These are phyloP conservation scores for Extremus antarcticus DNA, from an alignment of 495 filamentous ascomycete species.

Conservation along the genomic window DNA sequence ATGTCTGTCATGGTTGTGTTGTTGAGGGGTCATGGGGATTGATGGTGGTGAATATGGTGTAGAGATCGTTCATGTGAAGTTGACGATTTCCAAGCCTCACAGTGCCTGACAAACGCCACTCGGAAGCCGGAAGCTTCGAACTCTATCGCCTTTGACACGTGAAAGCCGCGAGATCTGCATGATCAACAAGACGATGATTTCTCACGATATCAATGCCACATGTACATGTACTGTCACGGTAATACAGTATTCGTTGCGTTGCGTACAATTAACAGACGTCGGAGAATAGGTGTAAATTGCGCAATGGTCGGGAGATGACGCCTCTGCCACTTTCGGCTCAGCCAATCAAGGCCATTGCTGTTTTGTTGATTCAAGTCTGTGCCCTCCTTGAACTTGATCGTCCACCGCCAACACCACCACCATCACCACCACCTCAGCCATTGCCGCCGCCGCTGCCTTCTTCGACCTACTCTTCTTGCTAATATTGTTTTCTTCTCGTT, in stretches of 20 bases:
- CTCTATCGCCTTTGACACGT: too few relatives aligned
- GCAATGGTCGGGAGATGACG: background rate
- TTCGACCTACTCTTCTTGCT: background rate
- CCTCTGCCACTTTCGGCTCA: background rate
- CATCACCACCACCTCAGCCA: background rate
- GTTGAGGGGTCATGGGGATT: too few relatives aligned
- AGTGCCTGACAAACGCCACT: too few relatives aligned
- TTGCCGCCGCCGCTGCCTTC: background rate
- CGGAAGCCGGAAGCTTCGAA: too few relatives aligned
- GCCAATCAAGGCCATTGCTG: too few relatives aligned
- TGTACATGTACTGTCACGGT: too few relatives aligned
- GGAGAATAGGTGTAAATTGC: too few relatives aligned
- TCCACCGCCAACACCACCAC: background rate
- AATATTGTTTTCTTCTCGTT: background rate
- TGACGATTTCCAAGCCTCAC: background rate
- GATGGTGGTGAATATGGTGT: background rate
- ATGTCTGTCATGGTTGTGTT: slow-evolving; percentile 19
- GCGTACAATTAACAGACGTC: too few relatives aligned
- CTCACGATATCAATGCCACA: too few relatives aligned
- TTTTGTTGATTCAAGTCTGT: background rate
- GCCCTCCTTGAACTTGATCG: background rate
- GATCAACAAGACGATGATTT: too few relatives aligned
- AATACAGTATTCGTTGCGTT: too few relatives aligned
- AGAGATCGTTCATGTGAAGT: background rate
- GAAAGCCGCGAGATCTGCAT: too few relatives aligned